Evolutionary conservation across 345 rosid genomes (phyloP).

Genomic region (Atalantia buxifolia): DNA sequence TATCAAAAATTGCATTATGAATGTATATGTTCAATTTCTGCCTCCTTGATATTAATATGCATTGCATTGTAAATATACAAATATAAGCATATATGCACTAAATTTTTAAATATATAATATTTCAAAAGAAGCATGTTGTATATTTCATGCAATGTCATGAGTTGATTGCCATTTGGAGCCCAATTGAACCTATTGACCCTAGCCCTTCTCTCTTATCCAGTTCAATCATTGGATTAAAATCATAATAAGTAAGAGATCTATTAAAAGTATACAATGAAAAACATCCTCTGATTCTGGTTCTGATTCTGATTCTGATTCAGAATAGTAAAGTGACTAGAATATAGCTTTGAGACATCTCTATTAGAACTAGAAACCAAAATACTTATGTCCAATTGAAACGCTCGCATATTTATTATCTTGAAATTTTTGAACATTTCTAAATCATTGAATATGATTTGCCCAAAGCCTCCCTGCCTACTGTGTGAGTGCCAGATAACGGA

Average conservation of each 20-base stretch:
- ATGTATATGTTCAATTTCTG: not conserved
- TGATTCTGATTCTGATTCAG: not conserved
- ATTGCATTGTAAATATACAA: not conserved
- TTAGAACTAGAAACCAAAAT: not conserved
- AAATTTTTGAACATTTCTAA: not conserved
- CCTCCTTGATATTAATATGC: not conserved
- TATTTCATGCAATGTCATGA: not conserved
- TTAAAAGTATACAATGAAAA: not conserved
- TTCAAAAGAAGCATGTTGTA: not conserved
- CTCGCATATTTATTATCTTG: not conserved
- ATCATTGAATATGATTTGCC: not conserved
- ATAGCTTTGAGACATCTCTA: not conserved
- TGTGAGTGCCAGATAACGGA: not conserved
- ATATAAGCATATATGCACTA: not conserved
- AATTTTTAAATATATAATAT: too few species aligned
- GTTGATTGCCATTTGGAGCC: not conserved
- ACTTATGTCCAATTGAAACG: not conserved
- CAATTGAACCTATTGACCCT: not conserved
- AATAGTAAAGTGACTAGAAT: not conserved
- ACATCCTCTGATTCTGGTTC: not conserved
- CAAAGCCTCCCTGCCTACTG: not conserved
- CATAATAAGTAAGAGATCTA: not conserved
- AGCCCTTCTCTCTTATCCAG: not conserved
- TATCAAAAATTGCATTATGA: not conserved
- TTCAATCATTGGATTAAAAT: not conserved